Percentiles rank a stretch among this genome's conserved stretches.
phyloP scores from a whole-genome alignment of 2,329 filamentous ascomycete genomes.

The Scytalidium sp. region DNA sequence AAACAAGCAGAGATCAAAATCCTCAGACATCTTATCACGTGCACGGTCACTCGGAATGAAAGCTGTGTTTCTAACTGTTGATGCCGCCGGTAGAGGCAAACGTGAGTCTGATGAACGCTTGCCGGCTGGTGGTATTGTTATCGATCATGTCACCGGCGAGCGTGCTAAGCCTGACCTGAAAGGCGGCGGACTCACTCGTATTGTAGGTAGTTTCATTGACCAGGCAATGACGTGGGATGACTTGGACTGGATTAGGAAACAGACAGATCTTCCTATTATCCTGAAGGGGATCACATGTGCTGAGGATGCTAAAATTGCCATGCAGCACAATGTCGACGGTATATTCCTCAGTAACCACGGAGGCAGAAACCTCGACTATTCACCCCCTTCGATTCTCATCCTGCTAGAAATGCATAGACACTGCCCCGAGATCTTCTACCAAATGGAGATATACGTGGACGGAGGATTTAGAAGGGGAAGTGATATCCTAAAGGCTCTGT shows the following conservation, averaged over 20 bases:
- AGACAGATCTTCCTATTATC: constrained; percentile 26
- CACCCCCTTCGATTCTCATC: constrained; percentile 51
- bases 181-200: constrained; percentile 4
- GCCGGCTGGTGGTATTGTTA: constrained; percentile 30
- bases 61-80: constrained; percentile 54
- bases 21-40: constrained; percentile 41
- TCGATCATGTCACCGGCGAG: background rate
- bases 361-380: constrained; percentile 49
- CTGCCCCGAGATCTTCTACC: constrained; percentile 54
- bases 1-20: constrained; percentile 46
- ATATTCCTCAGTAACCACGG: constrained; percentile 58
- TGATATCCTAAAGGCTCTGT: constrained; percentile 63
- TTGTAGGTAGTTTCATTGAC: constrained; percentile 38
- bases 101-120: constrained; percentile 38
- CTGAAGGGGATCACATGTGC: constrained; percentile 69
- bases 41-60: constrained; percentile 42
- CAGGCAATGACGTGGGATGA: constrained; percentile 50
- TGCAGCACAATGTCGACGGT: constrained; percentile 47
- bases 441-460: constrained; percentile 59
- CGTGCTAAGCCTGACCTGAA: constrained; percentile 30
- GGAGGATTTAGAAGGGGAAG: constrained; percentile 59
- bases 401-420: constrained; percentile 58
- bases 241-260: constrained; percentile 50
- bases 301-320: constrained; percentile 49
- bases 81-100: constrained; percentile 53